Conservation (phyloP, 1,284 basidiomycete species). For the Xerocomus amazonicus region DNA sequence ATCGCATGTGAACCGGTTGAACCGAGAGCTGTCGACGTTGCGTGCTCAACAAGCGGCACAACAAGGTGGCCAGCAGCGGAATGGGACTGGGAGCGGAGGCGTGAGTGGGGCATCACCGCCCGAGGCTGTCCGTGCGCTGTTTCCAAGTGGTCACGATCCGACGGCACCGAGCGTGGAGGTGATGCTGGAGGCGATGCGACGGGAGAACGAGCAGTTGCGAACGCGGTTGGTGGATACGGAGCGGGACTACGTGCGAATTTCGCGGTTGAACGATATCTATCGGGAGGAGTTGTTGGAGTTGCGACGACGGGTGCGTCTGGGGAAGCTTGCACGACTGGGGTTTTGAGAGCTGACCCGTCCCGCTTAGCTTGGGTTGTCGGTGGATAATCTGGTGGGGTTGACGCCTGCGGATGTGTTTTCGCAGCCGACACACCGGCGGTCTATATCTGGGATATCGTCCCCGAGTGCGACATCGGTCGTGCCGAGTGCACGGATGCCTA, state of each 20-base stretch:
- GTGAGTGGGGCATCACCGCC: conserved; percentile 36
- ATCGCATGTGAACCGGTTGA: conserved; percentile 70
- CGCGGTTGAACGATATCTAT: conserved; percentile 74
- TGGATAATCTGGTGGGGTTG: conserved; percentile 72
- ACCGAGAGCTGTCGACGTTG: conserved; percentile 64
- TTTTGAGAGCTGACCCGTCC: background rate
- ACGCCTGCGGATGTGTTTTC: conserved; percentile 58
- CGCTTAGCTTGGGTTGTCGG: conserved; percentile 62
- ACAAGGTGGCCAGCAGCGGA: conserved; percentile 14
- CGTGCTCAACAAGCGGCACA: conserved; percentile 44
- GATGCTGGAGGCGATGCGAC: conserved; percentile 67
- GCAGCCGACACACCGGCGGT: conserved; percentile 61
- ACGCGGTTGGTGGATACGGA: conserved; percentile 65
- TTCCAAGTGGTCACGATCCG: conserved; percentile 34
- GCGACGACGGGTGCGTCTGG: conserved; percentile 56
- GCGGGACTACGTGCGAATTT: conserved; percentile 66
- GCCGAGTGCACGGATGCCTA: conserved; percentile 45
- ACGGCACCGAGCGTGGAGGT: conserved; percentile 54
- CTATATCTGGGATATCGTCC: conserved; percentile 42
- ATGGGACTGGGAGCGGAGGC: conserved; percentile 20
- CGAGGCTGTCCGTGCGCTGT: conserved; percentile 31
- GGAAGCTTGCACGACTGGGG: no score
- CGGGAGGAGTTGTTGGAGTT: conserved; percentile 77
- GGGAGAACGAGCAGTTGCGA: conserved; percentile 72
- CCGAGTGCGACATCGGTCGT: conserved; percentile 43